Conservation (phyloP, 2,329 filamentous ascomycete genomes). For the Fusarium oligoseptatum region DNA sequence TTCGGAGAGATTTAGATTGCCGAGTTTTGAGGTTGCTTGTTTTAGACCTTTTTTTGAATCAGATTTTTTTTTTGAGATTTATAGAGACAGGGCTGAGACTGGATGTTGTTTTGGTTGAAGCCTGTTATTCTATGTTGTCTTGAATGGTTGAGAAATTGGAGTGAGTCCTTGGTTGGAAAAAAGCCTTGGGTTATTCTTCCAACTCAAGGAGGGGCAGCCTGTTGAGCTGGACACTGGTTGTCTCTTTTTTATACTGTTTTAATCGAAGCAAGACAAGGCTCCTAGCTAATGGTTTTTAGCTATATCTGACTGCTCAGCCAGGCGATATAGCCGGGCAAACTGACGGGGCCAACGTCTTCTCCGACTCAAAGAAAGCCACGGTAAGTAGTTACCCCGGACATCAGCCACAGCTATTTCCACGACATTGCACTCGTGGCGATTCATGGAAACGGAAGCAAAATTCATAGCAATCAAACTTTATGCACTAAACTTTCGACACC, state of each 20-base stretch:
- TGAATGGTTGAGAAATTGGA: not conserved
- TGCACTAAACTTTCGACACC: not conserved
- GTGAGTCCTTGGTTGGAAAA: not conserved
- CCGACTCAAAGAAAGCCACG: not conserved
- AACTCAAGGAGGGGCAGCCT: not conserved
- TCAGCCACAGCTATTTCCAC: not conserved
- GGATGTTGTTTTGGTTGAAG: not conserved
- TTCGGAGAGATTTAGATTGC: constrained; percentile 30
- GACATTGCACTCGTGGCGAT: not conserved
- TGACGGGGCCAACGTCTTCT: not conserved
- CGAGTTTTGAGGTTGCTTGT: constrained; percentile 6
- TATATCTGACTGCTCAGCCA: not conserved
- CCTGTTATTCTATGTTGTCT: not conserved
- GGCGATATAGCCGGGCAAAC: not conserved
- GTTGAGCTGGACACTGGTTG: too few species aligned
- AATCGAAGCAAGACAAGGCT: not conserved
- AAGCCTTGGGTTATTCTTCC: not conserved
- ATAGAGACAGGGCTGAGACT: not conserved
- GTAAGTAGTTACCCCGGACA: not conserved
- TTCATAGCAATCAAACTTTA: not conserved
- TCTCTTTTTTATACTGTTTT: too few species aligned
- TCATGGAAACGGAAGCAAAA: not conserved
- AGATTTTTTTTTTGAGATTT: not conserved
- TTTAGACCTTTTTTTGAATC: not conserved
- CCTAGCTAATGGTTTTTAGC: not conserved